These are phyloP conservation scores for Calonectria crousiana DNA, from an alignment of 2,329 filamentous ascomycete genomes.

Conservation along the genomic window DNA sequence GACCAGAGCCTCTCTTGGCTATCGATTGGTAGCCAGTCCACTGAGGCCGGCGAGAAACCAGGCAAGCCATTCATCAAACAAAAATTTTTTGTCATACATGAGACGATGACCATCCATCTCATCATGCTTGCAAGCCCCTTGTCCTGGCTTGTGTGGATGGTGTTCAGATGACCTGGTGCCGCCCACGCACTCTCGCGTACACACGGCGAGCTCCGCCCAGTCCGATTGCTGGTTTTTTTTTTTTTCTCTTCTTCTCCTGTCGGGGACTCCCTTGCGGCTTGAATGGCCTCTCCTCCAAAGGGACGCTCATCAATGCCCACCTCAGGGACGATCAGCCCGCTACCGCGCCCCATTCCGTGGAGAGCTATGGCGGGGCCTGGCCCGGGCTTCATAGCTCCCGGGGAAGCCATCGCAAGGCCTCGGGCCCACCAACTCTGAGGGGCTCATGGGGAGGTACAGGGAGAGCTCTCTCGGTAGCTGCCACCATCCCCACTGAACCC, in stretches of 20 bases:
- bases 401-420: constrained; percentile 22
- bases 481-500: constrained; percentile 21
- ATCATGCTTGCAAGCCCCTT: constrained; percentile 1
- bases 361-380: constrained; percentile 43
- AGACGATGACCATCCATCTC: constrained; percentile 9
- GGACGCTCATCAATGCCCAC: constrained; percentile 26
- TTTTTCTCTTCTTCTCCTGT: not conserved
- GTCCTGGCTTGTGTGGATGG: constrained; percentile 3
- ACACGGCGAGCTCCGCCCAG: constrained; percentile 16
- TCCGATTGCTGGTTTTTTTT: constrained; percentile 15
- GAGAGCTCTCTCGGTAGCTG: constrained; percentile 41
- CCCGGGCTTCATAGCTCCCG: constrained; percentile 30
- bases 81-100: constrained; percentile 4
- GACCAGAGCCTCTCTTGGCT: not conserved
- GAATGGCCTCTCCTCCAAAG: constrained; percentile 1
- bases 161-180: constrained; percentile 27
- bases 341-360: constrained; percentile 36
- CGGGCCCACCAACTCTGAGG: constrained; percentile 29
- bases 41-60: not conserved
- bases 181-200: constrained; percentile 12
- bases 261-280: constrained; percentile 2
- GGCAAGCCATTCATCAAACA: not conserved
- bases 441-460: constrained; percentile 36
- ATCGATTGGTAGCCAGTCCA: not conserved
- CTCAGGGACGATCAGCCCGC: constrained; percentile 36